Conservation (phyloP, 148 eudicot species). For the Linanthus parryae region DNA sequence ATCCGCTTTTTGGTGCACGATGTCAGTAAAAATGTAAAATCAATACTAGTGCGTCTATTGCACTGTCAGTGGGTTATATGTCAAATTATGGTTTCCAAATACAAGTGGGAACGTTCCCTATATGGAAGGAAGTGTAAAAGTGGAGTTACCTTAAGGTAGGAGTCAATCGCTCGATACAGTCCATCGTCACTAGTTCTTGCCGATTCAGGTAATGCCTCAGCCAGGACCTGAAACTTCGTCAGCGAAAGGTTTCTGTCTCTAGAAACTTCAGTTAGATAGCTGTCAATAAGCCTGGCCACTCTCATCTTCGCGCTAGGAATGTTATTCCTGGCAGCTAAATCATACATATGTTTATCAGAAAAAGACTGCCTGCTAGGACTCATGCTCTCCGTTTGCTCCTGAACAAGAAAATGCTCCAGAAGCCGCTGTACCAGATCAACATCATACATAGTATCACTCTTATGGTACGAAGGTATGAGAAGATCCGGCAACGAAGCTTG, state of each 20-base stretch:
- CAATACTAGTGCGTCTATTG: no score
- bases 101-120: no score
- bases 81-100: no score
- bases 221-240: constrained; percentile 90
- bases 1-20: no score
- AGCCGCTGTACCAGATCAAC: constrained; percentile 92
- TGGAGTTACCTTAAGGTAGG: constrained; percentile 82
- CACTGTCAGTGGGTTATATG: no score
- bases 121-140: background rate
- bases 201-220: constrained; percentile 94
- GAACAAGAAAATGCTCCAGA: constrained; percentile 88
- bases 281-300: constrained; percentile 92
- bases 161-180: constrained; percentile 88
- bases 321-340: constrained; percentile 28
- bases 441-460: constrained; percentile 66
- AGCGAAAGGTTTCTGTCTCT: constrained; percentile 71
- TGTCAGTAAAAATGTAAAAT: no score
- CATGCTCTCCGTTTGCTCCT: constrained; percentile 62
- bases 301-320: constrained; percentile 63
- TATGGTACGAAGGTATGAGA: constrained; percentile 61
- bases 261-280: constrained; percentile 89
- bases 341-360: constrained; percentile 38
- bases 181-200: constrained; percentile 97
- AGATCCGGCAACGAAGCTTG: constrained; percentile 76
- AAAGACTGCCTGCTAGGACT: constrained; percentile 52